A percentile compares a stretch with the other conserved stretches of the same genome.
phyloP scores from a whole-genome alignment of 495 filamentous ascomycete genomes.

The Letharia lupina region DNA sequence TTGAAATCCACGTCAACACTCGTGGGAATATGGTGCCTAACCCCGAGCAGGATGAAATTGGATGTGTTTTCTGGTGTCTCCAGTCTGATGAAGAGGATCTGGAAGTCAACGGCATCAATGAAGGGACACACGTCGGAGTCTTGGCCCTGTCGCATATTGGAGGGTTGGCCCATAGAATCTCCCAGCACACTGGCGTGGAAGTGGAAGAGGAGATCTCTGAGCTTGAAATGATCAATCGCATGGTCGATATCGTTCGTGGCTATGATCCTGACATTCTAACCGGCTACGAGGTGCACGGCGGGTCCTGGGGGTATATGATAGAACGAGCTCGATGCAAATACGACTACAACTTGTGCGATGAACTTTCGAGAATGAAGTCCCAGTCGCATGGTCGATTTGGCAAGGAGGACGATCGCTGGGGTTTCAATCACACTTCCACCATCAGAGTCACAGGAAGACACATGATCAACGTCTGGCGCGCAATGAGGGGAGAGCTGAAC shows the following conservation, averaged over 20 bases:
- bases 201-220: constrained; percentile 70
- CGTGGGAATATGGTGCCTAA: constrained; percentile 72
- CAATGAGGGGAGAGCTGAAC: constrained; percentile 85
- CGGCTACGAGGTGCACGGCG: constrained; percentile 89
- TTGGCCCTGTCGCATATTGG: constrained; percentile 54
- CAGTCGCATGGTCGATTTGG: constrained; percentile 74
- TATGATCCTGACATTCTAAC: constrained; percentile 90
- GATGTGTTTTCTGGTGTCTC: constrained; percentile 83
- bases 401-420: constrained; percentile 82
- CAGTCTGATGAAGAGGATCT: constrained; percentile 59
- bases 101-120: constrained; percentile 43
- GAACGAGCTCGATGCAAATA: constrained; percentile 80
- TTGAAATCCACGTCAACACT: constrained; percentile 93
- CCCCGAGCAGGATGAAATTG: constrained; percentile 84
- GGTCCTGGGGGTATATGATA: constrained; percentile 92
- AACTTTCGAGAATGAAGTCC: constrained; percentile 80
- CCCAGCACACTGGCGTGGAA: constrained; percentile 43
- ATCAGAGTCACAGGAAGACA: constrained; percentile 86
- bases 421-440: constrained; percentile 80
- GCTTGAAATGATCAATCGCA: constrained; percentile 68
- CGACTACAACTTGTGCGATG: constrained; percentile 81
- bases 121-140: constrained; percentile 57
- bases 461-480: constrained; percentile 95
- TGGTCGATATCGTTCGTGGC: constrained; percentile 77
- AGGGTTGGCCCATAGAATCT: constrained; percentile 38